Evolutionary conservation across 768 basidiomycete species (phyloP), one percentile per base, ranked within the genome.

Genomic region (Tylopilus felleus): DNA sequence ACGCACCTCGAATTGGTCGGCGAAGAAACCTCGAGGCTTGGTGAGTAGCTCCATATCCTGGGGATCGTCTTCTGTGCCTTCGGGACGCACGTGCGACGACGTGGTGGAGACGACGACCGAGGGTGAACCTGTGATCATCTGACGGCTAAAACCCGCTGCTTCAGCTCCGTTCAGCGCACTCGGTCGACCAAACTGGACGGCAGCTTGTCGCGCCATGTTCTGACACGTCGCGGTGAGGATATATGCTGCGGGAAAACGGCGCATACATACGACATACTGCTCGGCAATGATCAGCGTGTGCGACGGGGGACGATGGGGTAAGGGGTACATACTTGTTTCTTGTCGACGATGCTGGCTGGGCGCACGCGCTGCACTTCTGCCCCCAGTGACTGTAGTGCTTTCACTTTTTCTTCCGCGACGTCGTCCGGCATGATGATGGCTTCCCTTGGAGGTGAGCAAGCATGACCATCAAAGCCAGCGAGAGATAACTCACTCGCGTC

Each of bases 261-360:
- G 46, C 39, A 51, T 29, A 77, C 84, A 65, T 72, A 88, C 85
- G 52, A 88, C 86, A 64, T 85, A 87, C 83, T 87, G 58, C 12
- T 2, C 47, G 54, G 22, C 14, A 14, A 52, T 8, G 39, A 29
- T 63, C 47, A 53, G 19, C 48, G 14, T 22, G 48, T 4, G 47
- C 8, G 27, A 27, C 35, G 36, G 25, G 13, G 29, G 17, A 29
- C 22, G 38, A n/a, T 16, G 19, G 22, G 4, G 5, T 1, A 2
- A 22, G 35, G 31, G 49, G 48, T 36, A 61, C 77, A 39, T 47
- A 86, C 90, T 81, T 97, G 94, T 68, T 93, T 93, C 72, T 93
- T 92, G 74, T 98, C 96, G 13, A 99, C 89, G 56, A 98, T 98
- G 61, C 94, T 96, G 5, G 92, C 90, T 5, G 93, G 93, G n/a